Evolutionary conservation across 2,329 filamentous ascomycete genomes (phyloP), one percentile per base, ranked within the genome.

Genomic region (Colletotrichum sp.): DNA sequence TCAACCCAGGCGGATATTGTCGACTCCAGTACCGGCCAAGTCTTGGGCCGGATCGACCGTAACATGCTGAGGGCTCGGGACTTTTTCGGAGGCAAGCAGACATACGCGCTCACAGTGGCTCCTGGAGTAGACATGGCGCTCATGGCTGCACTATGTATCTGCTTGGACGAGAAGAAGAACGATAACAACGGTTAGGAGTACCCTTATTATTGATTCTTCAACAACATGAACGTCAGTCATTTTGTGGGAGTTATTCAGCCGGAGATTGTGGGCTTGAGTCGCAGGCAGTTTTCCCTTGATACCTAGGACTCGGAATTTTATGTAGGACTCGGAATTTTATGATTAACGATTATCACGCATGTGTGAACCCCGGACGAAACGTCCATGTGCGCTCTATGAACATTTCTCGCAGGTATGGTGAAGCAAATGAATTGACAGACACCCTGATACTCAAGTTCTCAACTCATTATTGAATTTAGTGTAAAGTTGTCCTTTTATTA

Each of bases 131-230:
- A 95, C 80, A 88, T 93, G 83, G 89, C 91, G 6, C 80, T 95
- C 63, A 89, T 95, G 78, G 91, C 88, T 0, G 93, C 93, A 13
- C 85, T 95, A 80, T 94, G 92, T 80, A 92, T 95, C 68, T 92
- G 90, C 76, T 84, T 95, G 75, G 93, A 95, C 78, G 92, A 94
- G 87, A 90, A 89, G 85, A 90, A 93, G 43, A 84, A 84, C 28
- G 83, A 84, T 16, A 74, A 79, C 7, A 39, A 57, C 26, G 68
- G 55, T 8, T 73, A 26, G 28, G 2, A n/a, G 14, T 18, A 30
- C 28, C 12, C 9, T 4, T 26, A 4, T 10, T n/a, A 14, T 48
- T 6, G 9, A 61, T 28, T 4, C 26, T n/a, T 61, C 26, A 30
- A 61, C 18, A 48, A 7, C 9, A 21, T 48, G n/a, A 21, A 48